These are phyloP conservation scores for Collybia sp. DNA, from an alignment of 768 basidiomycete genomes.

Conservation along the genomic window DNA sequence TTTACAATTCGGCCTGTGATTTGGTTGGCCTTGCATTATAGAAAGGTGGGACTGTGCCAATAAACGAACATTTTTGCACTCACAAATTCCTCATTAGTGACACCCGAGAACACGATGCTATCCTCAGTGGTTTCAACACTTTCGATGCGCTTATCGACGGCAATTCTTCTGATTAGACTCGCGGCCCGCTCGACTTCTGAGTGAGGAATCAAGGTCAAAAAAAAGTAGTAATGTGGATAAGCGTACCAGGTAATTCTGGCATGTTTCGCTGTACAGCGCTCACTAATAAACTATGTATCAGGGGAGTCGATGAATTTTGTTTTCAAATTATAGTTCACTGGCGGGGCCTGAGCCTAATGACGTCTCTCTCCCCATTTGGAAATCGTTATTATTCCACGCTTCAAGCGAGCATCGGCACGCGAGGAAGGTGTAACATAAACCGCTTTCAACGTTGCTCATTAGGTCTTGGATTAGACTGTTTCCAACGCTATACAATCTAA, in stretches of 20 bases:
- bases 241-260: constrained; percentile 53
- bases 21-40: constrained; percentile 42
- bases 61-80: constrained; percentile 15
- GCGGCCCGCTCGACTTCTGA: constrained; percentile 71
- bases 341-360: too few species aligned
- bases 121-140: constrained; percentile 58
- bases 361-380: too few species aligned
- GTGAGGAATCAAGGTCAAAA: neutral
- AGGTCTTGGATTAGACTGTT: too few species aligned
- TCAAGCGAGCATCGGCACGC: too few species aligned
- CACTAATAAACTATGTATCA: too few species aligned
- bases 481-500: too few species aligned
- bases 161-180: constrained; percentile 46
- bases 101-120: constrained; percentile 55
- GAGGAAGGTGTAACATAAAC: too few species aligned
- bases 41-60: constrained; percentile 6
- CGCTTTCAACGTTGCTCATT: too few species aligned
- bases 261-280: constrained; percentile 22
- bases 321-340: too few species aligned
- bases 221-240: neutral
- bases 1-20: constrained; percentile 43
- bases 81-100: constrained; percentile 59
- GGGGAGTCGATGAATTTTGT: too few species aligned
- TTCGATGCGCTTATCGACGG: constrained; percentile 46
- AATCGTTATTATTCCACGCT: too few species aligned